phyloP scores from a whole-genome alignment of 2,329 filamentous ascomycete species.

The Alternaria panax region DNA sequence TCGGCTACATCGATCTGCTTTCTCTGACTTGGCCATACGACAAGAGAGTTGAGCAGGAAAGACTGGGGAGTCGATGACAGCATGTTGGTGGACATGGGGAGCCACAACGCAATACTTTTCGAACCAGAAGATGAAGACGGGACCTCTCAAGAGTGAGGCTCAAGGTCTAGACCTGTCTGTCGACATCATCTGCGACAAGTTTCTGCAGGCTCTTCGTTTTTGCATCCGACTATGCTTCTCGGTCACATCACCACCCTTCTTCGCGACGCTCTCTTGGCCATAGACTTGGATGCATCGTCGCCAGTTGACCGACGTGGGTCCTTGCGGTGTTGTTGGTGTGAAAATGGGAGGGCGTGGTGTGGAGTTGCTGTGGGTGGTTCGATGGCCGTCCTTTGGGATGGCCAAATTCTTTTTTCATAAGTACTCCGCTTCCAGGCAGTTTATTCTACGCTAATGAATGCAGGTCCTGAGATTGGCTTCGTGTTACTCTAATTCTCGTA shows the following conservation, averaged over 20 bases:
- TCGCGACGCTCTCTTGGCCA: slow-evolving; percentile 29
- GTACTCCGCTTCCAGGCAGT: slow-evolving; percentile 33
- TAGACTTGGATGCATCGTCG: slow-evolving; percentile 22
- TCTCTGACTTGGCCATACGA: slow-evolving; percentile 22
- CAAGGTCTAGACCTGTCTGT: slow-evolving; percentile 53
- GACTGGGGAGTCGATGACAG: slow-evolving; percentile 21
- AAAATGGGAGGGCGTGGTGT: slow-evolving; percentile 29
- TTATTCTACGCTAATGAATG: slow-evolving; percentile 35
- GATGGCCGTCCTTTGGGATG: slow-evolving; percentile 37
- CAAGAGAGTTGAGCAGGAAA: slow-evolving; percentile 15
- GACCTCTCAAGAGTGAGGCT: slow-evolving; percentile 53
- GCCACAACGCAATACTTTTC: slow-evolving; percentile 13
- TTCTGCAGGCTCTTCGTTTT: slow-evolving; percentile 11
- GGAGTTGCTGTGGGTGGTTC: slow-evolving; percentile 24
- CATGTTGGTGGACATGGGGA: slow-evolving; percentile 7
- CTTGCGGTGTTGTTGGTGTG: slow-evolving; percentile 16
- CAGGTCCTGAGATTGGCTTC: neutral
- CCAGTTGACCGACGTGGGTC: slow-evolving; percentile 4
- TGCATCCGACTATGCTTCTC: slow-evolving; percentile 21
- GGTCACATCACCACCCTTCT: slow-evolving; percentile 15
- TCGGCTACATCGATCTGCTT: slow-evolving; percentile 13
- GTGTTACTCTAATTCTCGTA: slow-evolving; percentile 11
- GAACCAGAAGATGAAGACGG: slow-evolving; percentile 28
- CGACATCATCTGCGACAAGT: slow-evolving; percentile 23
- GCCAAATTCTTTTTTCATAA: slow-evolving; percentile 51